These are phyloP conservation scores for Hamigera avellanea DNA, from an alignment of 495 filamentous ascomycete genomes.

Conservation along the genomic window DNA sequence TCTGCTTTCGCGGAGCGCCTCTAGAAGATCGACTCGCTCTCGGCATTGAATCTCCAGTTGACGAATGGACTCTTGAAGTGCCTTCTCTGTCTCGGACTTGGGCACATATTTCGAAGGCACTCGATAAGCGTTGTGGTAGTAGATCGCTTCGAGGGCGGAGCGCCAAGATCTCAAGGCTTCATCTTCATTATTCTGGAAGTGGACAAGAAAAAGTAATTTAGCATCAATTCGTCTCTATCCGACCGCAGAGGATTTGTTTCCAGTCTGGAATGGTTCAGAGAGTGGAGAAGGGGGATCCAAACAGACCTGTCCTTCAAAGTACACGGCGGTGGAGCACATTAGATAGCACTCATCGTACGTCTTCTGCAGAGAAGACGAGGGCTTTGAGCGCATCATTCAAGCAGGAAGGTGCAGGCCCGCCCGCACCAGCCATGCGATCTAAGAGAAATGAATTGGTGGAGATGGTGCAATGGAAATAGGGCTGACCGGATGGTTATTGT, in stretches of 20 bases:
- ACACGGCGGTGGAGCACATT: constrained; percentile 87
- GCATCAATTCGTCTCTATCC: not conserved
- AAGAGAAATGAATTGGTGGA: too few relatives aligned
- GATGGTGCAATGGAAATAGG: too few relatives aligned
- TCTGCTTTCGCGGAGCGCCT: constrained; percentile 67
- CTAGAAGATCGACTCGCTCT: constrained; percentile 80
- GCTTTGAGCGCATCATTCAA: constrained; percentile 70
- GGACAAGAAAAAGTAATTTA: constrained; percentile 1
- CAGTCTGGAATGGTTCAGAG: too few relatives aligned
- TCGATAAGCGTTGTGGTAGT: constrained; percentile 72
- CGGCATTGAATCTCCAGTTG: constrained; percentile 87
- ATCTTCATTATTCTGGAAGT: constrained; percentile 68
- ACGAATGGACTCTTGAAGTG: constrained; percentile 67
- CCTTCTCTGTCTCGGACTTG: constrained; percentile 73
- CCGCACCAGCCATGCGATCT: constrained; percentile 16
- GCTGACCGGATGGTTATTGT: too few relatives aligned
- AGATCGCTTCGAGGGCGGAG: constrained; percentile 81
- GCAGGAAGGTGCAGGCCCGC: constrained; percentile 7
- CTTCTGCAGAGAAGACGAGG: constrained; percentile 77
- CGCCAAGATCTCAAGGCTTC: constrained; percentile 92
- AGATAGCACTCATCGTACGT: constrained; percentile 95
- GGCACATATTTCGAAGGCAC: constrained; percentile 58
- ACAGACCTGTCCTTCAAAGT: constrained; percentile 79
- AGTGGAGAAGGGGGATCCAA: constrained; percentile 1
- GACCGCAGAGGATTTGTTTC: not conserved